Conservation (phyloP, 768 basidiomycete species). For the Boletus reticuloceps region DNA sequence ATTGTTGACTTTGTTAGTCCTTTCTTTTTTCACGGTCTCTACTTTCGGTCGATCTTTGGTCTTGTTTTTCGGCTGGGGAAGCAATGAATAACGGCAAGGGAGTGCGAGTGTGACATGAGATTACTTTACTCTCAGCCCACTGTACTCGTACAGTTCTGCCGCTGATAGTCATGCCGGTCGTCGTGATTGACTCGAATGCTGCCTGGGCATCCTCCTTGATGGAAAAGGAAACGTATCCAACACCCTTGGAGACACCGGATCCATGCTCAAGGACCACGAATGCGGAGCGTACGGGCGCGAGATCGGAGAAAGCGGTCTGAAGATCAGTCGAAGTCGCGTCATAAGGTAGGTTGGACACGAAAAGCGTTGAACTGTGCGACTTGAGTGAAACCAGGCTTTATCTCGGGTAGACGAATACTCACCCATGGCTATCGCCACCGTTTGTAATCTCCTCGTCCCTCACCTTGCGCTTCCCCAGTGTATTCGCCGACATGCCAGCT, state of each 20-base stretch:
- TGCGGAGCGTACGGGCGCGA: slow-evolving; percentile 90
- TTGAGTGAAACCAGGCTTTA: background rate
- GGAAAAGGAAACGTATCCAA: slow-evolving; percentile 94
- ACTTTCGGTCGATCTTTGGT: slow-evolving; percentile 31
- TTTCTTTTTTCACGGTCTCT: slow-evolving; percentile 34
- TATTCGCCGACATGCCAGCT: slow-evolving; percentile 8
- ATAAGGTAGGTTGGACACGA: slow-evolving; percentile 92
- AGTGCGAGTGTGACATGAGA: background rate
- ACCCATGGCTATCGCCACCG: slow-evolving; percentile 20
- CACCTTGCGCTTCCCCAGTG: slow-evolving; percentile 29
- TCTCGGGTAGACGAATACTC: background rate
- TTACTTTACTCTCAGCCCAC: slow-evolving; percentile 81
- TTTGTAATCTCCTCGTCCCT: slow-evolving; percentile 15
- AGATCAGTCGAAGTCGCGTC: slow-evolving; percentile 88
- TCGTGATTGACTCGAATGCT: slow-evolving; percentile 61
- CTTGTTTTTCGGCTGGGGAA: slow-evolving; percentile 42
- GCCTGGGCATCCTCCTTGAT: slow-evolving; percentile 83
- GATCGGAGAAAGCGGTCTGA: slow-evolving; percentile 90
- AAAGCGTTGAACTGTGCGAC: slow-evolving; percentile 69
- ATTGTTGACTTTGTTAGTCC: slow-evolving; percentile 51
- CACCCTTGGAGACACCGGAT: slow-evolving; percentile 81
- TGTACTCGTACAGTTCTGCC: slow-evolving; percentile 70
- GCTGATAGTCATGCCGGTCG: slow-evolving; percentile 62
- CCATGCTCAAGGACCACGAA: slow-evolving; percentile 87
- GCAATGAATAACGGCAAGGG: background rate